These are phyloP conservation scores for Lecanicillium sp. DNA, from an alignment of 2,329 filamentous ascomycete genomes.

Conservation along the genomic window DNA sequence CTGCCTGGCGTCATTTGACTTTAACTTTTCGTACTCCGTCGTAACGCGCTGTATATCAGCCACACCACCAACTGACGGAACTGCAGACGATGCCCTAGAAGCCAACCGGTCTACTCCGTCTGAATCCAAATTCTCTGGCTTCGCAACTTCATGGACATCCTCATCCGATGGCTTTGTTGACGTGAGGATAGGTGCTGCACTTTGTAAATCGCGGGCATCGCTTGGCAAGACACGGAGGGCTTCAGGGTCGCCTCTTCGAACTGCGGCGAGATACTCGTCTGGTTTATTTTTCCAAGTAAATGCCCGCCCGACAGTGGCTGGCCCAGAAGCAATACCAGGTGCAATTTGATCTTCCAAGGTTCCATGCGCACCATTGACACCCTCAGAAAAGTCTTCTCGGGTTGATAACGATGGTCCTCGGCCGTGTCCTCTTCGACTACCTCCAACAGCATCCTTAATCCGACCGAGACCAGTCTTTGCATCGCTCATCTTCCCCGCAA, in stretches of 20 bases:
- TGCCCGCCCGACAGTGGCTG: constrained; percentile 35
- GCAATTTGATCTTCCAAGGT: constrained; percentile 11
- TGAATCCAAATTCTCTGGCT: too few species aligned
- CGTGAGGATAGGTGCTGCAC: constrained; percentile 7
- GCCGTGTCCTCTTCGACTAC: constrained; percentile 42
- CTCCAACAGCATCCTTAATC: constrained; percentile 77
- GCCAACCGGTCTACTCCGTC: constrained; percentile 18
- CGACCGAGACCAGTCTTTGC: constrained; percentile 74
- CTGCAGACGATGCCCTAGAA: constrained; percentile 42
- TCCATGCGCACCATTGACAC: constrained; percentile 6
- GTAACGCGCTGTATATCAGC: constrained; percentile 48
- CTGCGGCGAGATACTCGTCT: constrained; percentile 43
- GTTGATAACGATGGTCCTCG: constrained; percentile 38
- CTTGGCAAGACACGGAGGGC: constrained; percentile 14
- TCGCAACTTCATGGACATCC: too few species aligned
- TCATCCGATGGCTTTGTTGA: too few species aligned
- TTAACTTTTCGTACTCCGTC: constrained; percentile 37
- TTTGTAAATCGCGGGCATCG: neutral
- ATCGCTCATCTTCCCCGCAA: constrained; percentile 71
- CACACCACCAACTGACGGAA: constrained; percentile 51
- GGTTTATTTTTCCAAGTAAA: constrained; percentile 60
- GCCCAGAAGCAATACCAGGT: constrained; percentile 24
- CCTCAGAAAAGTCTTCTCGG: constrained; percentile 44
- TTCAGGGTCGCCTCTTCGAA: constrained; percentile 27
- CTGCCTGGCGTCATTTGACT: constrained; percentile 32